Evolutionary conservation across 1,139 yeast species (phyloP), one percentile per base, ranked within the genome.

Genomic region (Yamadazyma spencermartinsiae): DNA sequence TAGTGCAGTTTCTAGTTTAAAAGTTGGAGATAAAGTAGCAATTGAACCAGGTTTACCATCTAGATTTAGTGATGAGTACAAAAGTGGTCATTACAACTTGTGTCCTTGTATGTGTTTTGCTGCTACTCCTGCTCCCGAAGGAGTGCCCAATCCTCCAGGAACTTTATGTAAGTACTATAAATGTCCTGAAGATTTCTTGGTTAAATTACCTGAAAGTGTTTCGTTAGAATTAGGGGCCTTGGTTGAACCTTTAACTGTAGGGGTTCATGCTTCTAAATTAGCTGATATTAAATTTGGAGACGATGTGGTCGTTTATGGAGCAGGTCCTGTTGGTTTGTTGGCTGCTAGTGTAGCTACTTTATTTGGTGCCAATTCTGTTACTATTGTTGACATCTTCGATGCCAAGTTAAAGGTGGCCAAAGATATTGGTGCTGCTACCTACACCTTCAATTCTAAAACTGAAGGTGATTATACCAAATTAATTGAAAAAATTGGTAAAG

Each of bases 291-390:
- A 65, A 32, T 79, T 85, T 48, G 95, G 94, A 44, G 94, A 86
- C 45, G 70, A 76, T 10, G 86, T 83, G 18, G 81, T 82, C 29
- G 85, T 89, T 4, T 84, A 86, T 51, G 97, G 97, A 37, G 96
- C 96, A 21, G 97, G 97, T 10, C 96, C 97, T 8, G 92, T 89
- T 45, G 97, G 97, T 26, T 65, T 89, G 36, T 69, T 89, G 44
- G 72, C 83, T 37, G 95, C 95, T 25, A 78, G 85, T 30, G 83
- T 82, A 24, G 95, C 94, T 15, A 75, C 75, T 40, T 86, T 90
- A 11, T 86, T 84, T 49, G 97, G 97, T 26, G 95, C 96, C 5
- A 68, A 82, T 26, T 74, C 76, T 23, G 76, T 86, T 35, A 71
- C 81, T 49, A 72, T 84, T 42, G 78, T 84, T 32, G 95, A 86